phyloP scores from a whole-genome alignment of 495 filamentous ascomycete genomes.

The Venustampulla echinocandica region DNA sequence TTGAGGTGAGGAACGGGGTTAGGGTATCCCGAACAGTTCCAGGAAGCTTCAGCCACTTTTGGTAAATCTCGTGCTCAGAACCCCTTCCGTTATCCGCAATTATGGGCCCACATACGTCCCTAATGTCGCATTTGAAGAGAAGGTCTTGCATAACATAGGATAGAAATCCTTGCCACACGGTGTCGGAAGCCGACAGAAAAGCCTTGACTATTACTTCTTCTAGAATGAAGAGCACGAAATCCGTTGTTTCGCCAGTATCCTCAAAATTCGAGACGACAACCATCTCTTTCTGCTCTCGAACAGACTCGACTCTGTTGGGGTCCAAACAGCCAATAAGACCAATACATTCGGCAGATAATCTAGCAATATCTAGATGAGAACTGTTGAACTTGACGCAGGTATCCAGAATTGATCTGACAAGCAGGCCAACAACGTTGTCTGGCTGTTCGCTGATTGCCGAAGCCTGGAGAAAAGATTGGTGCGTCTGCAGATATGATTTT shows the following conservation, averaged over 20 bases:
- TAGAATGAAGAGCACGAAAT: slow-evolving; percentile 78
- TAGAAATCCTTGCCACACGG: slow-evolving; percentile 78
- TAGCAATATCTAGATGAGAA: slow-evolving; percentile 52
- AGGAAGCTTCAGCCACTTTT: slow-evolving; percentile 68
- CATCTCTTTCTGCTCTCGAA: slow-evolving; percentile 67
- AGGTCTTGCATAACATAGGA: slow-evolving; percentile 92
- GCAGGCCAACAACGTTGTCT: slow-evolving; percentile 57
- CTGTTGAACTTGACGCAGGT: slow-evolving; percentile 71
- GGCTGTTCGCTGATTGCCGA: slow-evolving; percentile 81
- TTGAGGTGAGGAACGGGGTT: slow-evolving; percentile 77
- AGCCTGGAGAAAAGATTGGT: slow-evolving; percentile 76
- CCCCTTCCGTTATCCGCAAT: slow-evolving; percentile 1
- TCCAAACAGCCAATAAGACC: slow-evolving; percentile 88
- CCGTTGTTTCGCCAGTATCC: slow-evolving; percentile 65
- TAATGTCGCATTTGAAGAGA: slow-evolving; percentile 64
- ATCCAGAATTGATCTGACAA: slow-evolving; percentile 73
- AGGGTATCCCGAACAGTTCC: slow-evolving; percentile 67
- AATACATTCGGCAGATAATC: slow-evolving; percentile 68
- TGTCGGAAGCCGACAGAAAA: slow-evolving; percentile 81
- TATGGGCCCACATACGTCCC: slow-evolving; percentile 40
- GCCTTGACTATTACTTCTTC: slow-evolving; percentile 82
- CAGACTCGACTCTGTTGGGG: slow-evolving; percentile 76
- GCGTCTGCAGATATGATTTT: slow-evolving; percentile 53
- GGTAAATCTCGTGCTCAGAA: slow-evolving; percentile 28
- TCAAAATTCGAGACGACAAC: slow-evolving; percentile 81